Evolutionary conservation across 306 rosid genomes (phyloP), one percentile per base, ranked within the genome.

Genomic region (Vigna radiata): DNA sequence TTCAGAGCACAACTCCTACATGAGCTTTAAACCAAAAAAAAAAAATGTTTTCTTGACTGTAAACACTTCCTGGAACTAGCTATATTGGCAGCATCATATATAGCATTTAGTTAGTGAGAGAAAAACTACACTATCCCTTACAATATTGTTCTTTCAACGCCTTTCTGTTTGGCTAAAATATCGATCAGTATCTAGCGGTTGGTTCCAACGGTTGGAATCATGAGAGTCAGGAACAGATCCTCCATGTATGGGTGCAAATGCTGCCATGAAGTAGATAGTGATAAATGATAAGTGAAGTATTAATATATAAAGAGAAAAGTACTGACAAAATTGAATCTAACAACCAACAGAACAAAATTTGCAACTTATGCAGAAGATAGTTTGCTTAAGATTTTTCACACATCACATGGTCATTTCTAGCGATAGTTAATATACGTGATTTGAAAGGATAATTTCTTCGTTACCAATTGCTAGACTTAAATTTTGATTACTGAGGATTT

Each of bases 171-270:
- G 83, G 46, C 91, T 79, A 52, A 94, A 84, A 81, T 91, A 91
- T 77, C 90, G 80, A 55, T 90, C 88, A 2, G 90, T 83, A 70
- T 88, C 87, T 60, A 88, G 81, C 33, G 85, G 93, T 75, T 83
- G 90, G 78, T 78, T 85, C 78, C 79, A 70, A 17, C 82, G 48
- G 59, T 82, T 83, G 2, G 86, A 56, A 64, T 84, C 82, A 33
- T 18, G 87, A 11, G 48, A 14, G 61, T 78, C 73, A 33, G 90
- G 68, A 72, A 77, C 33, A 55, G 52, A 41, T 56, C 82, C 87
- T 19, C 90, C 93, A 75, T 81, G 70, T 84, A 92, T 92, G 37
- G 96, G 96, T 36, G 97, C 98, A 88, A 95, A 95, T 72, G 96
- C 98, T 95, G 93, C 86, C 79, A 80, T 54, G 67, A 60, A 55